Percentiles rank a stretch among this genome's conserved stretches.
Evolutionary conservation across 495 filamentous ascomycete genomes (phyloP).

Genomic region (Tuber umbilicatum): DNA sequence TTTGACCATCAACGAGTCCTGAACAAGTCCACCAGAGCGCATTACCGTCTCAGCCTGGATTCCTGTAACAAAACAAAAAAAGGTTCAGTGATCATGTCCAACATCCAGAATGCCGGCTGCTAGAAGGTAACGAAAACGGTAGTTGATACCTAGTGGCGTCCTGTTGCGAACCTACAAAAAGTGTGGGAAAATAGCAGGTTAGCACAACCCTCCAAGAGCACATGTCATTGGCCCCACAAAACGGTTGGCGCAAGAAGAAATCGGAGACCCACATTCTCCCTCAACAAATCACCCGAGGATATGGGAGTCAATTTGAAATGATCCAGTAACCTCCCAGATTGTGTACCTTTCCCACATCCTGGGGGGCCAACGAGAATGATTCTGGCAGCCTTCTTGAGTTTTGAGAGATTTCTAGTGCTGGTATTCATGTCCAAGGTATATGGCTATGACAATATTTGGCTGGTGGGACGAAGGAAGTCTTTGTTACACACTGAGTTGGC

Average conservation of each 20-base stretch:
- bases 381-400: slow-evolving; percentile 74
- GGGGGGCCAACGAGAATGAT: slow-evolving; percentile 95
- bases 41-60: slow-evolving; percentile 83
- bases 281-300: slow-evolving; percentile 84
- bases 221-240: slow-evolving; percentile 10
- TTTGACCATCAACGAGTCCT: slow-evolving; percentile 82
- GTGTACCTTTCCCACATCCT: slow-evolving; percentile 86
- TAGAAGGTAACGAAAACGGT: not conserved
- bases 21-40: slow-evolving; percentile 73
- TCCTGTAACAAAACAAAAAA: slow-evolving; percentile 48
- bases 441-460: not conserved
- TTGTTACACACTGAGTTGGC: not conserved
- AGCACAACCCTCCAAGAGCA: slow-evolving; percentile 10
- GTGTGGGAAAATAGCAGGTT: not conserved
- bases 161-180: slow-evolving; percentile 55
- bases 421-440: slow-evolving; percentile 1
- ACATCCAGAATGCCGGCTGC: not conserved
- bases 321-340: slow-evolving; percentile 76
- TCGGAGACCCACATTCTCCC: slow-evolving; percentile 62
- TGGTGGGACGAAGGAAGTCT: not conserved
- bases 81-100: slow-evolving; percentile 15
- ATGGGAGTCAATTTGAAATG: slow-evolving; percentile 85
- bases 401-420: slow-evolving; percentile 43
- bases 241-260: slow-evolving; percentile 9
- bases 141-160: slow-evolving; percentile 67